Base-by-base conservation (phyloP, 768 basidiomycete genomes). In the Lentinula sp. region DNA sequence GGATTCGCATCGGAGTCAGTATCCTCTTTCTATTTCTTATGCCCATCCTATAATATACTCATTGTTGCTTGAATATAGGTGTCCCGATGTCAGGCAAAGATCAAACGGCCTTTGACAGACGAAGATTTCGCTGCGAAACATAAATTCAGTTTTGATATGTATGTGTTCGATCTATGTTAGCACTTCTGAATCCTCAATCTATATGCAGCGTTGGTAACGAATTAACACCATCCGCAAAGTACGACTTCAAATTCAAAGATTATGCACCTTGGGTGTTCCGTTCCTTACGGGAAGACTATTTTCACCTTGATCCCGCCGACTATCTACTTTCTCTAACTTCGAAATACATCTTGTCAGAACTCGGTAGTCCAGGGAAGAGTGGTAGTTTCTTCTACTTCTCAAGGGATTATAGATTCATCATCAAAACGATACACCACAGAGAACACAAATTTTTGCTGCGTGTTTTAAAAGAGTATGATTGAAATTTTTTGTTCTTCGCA, bases 161-260 rank as follows among this genome's bases (percentile, higher is more conserved):
- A 68, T 53, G 90, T 78, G 12, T n/a, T 46, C 12, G 48, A 15
- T 49, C 35, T 51, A 28, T 0, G 2, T 23, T 42, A 23, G 6
- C 6, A 10, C n/a, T 49, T 15, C n/a, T 16, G 15, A 12, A 37
- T 46, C 9, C 46, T 46, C 41, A 45, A 2, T 33, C 23, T 46
- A 16, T 33, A 8, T 33, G 28, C 67, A 95, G 93, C 66, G 83
- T 97, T 68, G 97, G 97, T 20, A 98, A 99, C 73, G 97, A 99
- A 75, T 81, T 99, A 28, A 98, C 97, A 12, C 97, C 97, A 0
- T 97, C 95, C 0, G 95, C 96, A 4, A 90, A 88, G 76, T 99
- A 99, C 76, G 97, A 98, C 73, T 98, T 98, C 83, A 99, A 99
- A 75, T 98, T 98, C 81, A 98, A 98, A 73, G 96, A 99, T 71